Percentiles rank a stretch among this genome's conserved stretches.
Conservation (phyloP, 352 stramenopile species). For the Globisporangium cederbergense region DNA sequence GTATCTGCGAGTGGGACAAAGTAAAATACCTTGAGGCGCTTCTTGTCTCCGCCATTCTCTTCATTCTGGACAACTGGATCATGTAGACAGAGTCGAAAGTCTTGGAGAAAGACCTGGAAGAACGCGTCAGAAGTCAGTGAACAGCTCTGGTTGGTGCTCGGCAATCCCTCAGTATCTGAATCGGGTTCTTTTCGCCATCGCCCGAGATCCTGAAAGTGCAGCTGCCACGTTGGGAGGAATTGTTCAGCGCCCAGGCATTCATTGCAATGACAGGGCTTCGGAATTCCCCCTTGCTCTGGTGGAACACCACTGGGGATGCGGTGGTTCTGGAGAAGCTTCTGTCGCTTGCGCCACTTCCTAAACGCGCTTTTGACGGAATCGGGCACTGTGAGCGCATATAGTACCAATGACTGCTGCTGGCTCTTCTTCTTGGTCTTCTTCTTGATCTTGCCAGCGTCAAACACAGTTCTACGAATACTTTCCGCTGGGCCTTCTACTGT, state of each 20-base stretch:
- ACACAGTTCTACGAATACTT: conserved; percentile 4
- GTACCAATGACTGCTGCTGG: not conserved
- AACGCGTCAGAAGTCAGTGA: conserved; percentile 25
- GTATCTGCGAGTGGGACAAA: conserved; percentile 21
- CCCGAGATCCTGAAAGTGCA: conserved; percentile 51
- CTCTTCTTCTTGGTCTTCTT: conserved; percentile 6
- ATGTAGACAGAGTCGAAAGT: conserved; percentile 23
- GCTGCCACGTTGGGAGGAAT: conserved; percentile 45
- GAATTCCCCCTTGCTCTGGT: conserved; percentile 33
- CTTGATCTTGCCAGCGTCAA: conserved; percentile 19
- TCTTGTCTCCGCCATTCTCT: not conserved
- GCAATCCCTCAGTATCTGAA: not conserved
- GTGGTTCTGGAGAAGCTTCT: conserved; percentile 28
- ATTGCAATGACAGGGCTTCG: conserved; percentile 50
- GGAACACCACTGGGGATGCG: conserved; percentile 36
- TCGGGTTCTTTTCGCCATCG: conserved; percentile 26
- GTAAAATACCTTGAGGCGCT: conserved; percentile 26
- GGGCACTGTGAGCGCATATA: conserved; percentile 39
- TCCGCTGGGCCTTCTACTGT: not conserved
- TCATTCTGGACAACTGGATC: conserved; percentile 9
- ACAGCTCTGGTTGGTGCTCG: not conserved
- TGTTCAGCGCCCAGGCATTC: conserved; percentile 44
- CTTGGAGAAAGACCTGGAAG: conserved; percentile 29
- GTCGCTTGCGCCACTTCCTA: conserved; percentile 35
- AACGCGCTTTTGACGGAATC: conserved; percentile 29